These are phyloP conservation scores for Cystobasidiaceae sp. DNA, from an alignment of 1,284 basidiomycete genomes.

Conservation along the genomic window DNA sequence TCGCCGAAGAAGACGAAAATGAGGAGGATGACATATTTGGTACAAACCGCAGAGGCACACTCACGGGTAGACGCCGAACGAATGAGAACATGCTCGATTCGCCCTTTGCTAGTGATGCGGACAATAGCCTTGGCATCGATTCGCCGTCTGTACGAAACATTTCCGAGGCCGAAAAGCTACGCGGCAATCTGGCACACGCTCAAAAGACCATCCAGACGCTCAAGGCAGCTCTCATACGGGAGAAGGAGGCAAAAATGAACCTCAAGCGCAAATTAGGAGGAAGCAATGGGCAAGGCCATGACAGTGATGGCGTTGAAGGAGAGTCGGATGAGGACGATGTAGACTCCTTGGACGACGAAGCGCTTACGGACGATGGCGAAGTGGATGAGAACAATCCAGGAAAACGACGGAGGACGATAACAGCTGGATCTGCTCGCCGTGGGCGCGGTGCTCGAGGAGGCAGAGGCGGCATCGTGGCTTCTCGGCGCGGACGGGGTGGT, in stretches of 20 bases:
- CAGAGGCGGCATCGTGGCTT: slow-evolving; percentile 20
- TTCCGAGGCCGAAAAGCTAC: slow-evolving; percentile 37
- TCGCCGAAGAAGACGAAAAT: slow-evolving; percentile 54
- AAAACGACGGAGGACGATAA: slow-evolving; percentile 23
- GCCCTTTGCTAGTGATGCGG: slow-evolving; percentile 13
- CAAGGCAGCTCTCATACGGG: slow-evolving; percentile 58
- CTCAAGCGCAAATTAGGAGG: slow-evolving; percentile 9
- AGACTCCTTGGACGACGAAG: slow-evolving; percentile 32
- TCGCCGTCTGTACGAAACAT: slow-evolving; percentile 39
- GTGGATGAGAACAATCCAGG: slow-evolving; percentile 31
- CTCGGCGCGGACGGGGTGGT: slow-evolving; percentile 4
- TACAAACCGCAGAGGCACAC: slow-evolving; percentile 31
- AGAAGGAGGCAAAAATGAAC: slow-evolving; percentile 27
- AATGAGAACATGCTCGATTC: slow-evolving; percentile 28
- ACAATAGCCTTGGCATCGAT: not conserved
- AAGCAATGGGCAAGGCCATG: not conserved
- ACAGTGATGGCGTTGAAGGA: slow-evolving; percentile 31
- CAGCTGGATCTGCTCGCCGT: slow-evolving; percentile 22
- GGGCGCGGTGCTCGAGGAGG: slow-evolving; percentile 21
- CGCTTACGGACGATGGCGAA: slow-evolving; percentile 21
- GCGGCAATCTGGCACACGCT: slow-evolving; percentile 63
- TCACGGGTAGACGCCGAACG: slow-evolving; percentile 19
- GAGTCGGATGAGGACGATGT: slow-evolving; percentile 34
- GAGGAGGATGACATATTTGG: slow-evolving; percentile 58
- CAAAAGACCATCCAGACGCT: slow-evolving; percentile 64